A percentile compares a stretch with the other conserved stretches of the same genome.
These are phyloP conservation scores for Ophiostoma sp. DNA, from an alignment of 2,329 filamentous ascomycete genomes.

Conservation along the genomic window DNA sequence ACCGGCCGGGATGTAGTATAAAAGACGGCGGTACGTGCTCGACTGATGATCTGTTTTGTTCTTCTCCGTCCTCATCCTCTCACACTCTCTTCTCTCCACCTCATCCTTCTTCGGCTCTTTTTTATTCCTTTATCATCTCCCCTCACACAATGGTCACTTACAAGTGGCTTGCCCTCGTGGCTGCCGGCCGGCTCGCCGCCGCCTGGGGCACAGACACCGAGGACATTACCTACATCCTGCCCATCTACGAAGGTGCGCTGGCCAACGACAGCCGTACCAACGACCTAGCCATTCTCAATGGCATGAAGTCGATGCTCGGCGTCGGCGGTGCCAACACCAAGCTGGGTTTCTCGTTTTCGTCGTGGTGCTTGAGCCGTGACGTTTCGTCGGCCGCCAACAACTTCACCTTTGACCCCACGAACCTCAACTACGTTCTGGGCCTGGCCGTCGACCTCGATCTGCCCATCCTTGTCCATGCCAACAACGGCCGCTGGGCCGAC, in stretches of 20 bases:
- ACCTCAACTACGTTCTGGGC: not conserved
- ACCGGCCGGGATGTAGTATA: not conserved
- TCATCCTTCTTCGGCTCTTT: not conserved
- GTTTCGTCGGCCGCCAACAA: not conserved
- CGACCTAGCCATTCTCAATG: not conserved
- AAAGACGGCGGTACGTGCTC: not conserved
- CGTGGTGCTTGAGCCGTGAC: conserved; percentile 4
- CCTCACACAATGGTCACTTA: not conserved
- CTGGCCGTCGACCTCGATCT: not conserved
- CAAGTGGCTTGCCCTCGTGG: conserved; percentile 6
- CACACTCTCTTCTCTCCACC: not conserved
- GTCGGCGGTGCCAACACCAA: not conserved
- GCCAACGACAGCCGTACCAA: conserved; percentile 14
- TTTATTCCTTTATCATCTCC: not conserved
- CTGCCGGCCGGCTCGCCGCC: not conserved
- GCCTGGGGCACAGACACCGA: conserved; percentile 10
- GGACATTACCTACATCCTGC: conserved; percentile 1
- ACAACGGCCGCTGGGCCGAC: conserved; percentile 16
- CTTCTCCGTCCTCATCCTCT: not conserved
- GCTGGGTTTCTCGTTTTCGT: conserved; percentile 14
- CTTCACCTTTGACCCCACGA: conserved; percentile 11
- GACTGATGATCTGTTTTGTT: not conserved
- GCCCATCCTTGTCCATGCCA: conserved; percentile 5
- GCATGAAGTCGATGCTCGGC: conserved; percentile 12
- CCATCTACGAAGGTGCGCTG: conserved; percentile 13